Conservation (phyloP, 2,329 filamentous ascomycete genomes). For the Colletotrichum truncatum region DNA sequence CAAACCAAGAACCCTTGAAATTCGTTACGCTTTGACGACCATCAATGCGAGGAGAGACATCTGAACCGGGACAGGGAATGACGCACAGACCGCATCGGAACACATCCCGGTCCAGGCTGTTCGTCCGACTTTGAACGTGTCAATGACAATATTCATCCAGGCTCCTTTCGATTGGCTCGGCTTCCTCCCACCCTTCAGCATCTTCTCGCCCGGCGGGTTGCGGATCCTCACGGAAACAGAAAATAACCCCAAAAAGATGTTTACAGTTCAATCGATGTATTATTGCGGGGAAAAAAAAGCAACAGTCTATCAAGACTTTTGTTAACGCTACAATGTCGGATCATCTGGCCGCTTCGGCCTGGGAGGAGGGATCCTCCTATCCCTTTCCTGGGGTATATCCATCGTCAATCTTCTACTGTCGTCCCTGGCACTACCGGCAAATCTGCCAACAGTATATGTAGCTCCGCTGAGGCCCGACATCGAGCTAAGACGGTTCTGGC, state of each 20-base stretch:
- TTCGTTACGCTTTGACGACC: background rate
- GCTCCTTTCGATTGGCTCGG: background rate
- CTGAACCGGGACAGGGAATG: background rate
- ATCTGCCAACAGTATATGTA: conserved; percentile 11
- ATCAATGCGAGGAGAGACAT: conserved; percentile 4
- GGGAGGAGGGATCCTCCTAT: background rate
- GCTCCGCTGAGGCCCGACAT: conserved; percentile 34
- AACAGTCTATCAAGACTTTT: too few relatives aligned
- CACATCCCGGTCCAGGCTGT: background rate
- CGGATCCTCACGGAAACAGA: too few relatives aligned
- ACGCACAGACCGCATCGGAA: background rate
- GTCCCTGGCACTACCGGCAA: background rate
- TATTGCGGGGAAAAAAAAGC: too few relatives aligned
- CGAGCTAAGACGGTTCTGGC: conserved; percentile 36
- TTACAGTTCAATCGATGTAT: too few relatives aligned
- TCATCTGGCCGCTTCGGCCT: conserved; percentile 11
- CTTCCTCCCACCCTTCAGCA: too few relatives aligned
- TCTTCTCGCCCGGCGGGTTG: too few relatives aligned
- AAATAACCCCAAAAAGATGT: too few relatives aligned
- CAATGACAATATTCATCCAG: background rate
- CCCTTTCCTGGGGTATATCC: conserved; percentile 10
- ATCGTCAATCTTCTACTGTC: background rate
- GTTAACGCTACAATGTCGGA: background rate
- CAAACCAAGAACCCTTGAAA: background rate
- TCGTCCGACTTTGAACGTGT: too few relatives aligned